phyloP scores from a whole-genome alignment of 23 red algal species.

The Gracilariopsis chorda region DNA sequence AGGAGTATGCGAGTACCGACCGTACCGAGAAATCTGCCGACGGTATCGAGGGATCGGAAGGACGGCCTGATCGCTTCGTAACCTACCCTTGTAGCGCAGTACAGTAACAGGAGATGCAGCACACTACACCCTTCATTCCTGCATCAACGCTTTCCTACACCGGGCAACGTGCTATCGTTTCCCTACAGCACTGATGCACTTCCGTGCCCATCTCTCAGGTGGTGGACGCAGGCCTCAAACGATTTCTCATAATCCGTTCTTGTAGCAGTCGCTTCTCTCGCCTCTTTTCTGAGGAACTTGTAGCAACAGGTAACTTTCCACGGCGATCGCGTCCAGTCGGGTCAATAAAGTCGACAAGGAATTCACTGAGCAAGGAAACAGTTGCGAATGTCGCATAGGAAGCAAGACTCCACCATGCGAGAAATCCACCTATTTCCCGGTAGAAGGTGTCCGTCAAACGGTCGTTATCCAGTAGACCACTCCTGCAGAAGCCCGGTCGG shows the following conservation, averaged over 20 bases:
- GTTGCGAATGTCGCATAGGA: slow-evolving; percentile 17
- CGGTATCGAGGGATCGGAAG: no score
- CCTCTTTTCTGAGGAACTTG: slow-evolving; percentile 29
- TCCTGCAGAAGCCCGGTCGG: not conserved
- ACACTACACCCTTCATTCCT: no score
- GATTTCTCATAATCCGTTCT: not conserved
- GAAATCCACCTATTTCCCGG: slow-evolving; percentile 4
- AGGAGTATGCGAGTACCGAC: no score
- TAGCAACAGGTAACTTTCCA: not conserved
- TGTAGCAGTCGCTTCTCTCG: slow-evolving; percentile 39
- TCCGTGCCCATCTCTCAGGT: no score
- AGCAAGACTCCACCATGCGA: slow-evolving; percentile 32
- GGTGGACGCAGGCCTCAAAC: not conserved
- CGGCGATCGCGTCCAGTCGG: not conserved
- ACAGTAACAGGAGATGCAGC: no score
- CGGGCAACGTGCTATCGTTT: no score
- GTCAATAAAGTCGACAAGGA: not conserved
- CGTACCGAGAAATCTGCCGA: no score
- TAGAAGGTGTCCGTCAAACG: not conserved
- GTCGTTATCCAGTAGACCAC: not conserved
- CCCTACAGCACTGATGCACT: no score
- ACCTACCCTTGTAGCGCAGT: no score
- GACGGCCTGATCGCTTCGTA: no score
- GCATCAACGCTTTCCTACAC: no score
- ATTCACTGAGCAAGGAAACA: slow-evolving; percentile 5